These are phyloP conservation scores for Talaromyces rugulosus DNA, from an alignment of 2,329 filamentous ascomycete genomes.

Conservation along the genomic window DNA sequence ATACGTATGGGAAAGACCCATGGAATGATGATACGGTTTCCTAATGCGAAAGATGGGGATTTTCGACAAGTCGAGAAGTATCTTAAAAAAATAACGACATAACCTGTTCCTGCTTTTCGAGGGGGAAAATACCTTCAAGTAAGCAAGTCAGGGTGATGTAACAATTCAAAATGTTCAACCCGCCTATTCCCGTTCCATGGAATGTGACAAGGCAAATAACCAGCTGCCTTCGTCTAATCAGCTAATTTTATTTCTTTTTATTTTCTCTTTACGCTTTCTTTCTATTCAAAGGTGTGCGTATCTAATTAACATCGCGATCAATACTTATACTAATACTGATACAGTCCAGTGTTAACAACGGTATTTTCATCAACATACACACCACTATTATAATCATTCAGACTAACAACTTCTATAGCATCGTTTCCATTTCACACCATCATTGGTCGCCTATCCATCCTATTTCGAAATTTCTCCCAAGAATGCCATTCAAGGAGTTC, in stretches of 20 bases:
- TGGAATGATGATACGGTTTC: constrained; percentile 11
- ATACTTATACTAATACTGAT: background rate
- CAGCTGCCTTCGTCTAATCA: background rate
- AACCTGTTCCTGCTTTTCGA: background rate
- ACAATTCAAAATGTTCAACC: background rate
- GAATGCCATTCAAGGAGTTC: background rate
- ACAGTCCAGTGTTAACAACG: background rate
- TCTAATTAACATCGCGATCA: background rate
- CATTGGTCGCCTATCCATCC: background rate
- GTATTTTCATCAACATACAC: background rate
- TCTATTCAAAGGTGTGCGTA: background rate
- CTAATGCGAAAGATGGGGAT: constrained; percentile 3
- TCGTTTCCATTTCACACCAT: background rate
- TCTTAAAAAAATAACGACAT: background rate
- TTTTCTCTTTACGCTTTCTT: too few relatives aligned
- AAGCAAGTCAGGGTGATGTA: background rate
- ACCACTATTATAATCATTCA: background rate
- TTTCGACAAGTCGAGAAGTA: background rate
- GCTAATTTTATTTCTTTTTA: too few relatives aligned
- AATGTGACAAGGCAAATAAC: background rate
- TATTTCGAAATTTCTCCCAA: background rate
- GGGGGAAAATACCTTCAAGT: background rate
- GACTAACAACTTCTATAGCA: background rate
- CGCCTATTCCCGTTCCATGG: background rate
- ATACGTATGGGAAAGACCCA: constrained; percentile 6